Evolutionary conservation across 139 green algal genomes (phyloP).

Genomic region (Volvox africanus): DNA sequence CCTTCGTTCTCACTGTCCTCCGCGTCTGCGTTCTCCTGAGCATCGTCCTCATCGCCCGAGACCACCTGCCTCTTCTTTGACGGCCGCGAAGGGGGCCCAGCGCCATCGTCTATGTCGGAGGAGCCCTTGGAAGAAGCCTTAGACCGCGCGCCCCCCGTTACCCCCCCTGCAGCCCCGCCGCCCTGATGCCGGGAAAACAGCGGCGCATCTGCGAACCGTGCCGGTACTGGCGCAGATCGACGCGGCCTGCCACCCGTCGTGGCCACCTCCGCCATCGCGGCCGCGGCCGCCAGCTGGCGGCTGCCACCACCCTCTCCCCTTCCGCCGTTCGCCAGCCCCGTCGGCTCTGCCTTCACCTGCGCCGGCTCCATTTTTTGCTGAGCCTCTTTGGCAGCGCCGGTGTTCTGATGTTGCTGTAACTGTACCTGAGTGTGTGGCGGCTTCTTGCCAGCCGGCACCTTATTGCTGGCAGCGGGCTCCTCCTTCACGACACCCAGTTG

Average conservation of each 20-base stretch:
- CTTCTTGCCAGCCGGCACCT: too few species aligned
- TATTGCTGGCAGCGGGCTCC: not conserved
- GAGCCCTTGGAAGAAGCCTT: not conserved
- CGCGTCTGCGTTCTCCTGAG: not conserved
- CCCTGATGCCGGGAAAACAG: slow-evolving; percentile 4
- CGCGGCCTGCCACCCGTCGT: slow-evolving; percentile 16
- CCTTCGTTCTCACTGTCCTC: not conserved
- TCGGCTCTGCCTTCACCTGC: not conserved
- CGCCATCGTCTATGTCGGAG: not conserved
- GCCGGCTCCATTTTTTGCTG: not conserved
- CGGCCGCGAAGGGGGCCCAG: not conserved
- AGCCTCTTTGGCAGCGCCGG: not conserved
- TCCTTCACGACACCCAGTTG: not conserved
- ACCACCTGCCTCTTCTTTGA: not conserved
- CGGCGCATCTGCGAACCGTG: slow-evolving; percentile 21
- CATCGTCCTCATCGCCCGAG: not conserved
- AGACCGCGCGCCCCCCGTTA: not conserved
- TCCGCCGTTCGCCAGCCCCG: not conserved
- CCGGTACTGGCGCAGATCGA: slow-evolving; percentile 19
- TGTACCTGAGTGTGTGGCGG: not conserved
- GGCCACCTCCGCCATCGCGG: not conserved
- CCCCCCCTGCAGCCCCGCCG: not conserved
- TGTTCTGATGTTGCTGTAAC: not conserved
- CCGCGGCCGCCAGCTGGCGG: not conserved
- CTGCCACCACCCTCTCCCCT: not conserved